Percentiles rank a stretch among this genome's conserved stretches.
Evolutionary conservation across 23 red algal genomes (phyloP).

Genomic region (Gracilaria caudata): DNA sequence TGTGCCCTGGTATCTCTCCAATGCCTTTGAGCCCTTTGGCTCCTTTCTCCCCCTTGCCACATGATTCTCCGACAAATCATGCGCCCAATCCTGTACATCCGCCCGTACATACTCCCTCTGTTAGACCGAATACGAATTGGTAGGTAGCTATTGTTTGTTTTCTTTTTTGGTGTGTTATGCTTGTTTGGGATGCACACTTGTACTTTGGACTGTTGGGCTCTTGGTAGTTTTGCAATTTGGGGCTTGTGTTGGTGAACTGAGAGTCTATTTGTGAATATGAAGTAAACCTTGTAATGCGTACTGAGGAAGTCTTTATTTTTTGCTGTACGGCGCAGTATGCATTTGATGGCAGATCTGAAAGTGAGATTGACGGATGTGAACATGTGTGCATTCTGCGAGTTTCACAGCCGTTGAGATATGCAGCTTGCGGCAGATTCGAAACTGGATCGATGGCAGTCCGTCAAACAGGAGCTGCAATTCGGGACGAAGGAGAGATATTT

Average conservation of each 20-base stretch:
- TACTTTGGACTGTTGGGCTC: background rate
- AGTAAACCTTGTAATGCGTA: conserved; percentile 18
- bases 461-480: background rate
- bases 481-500: background rate
- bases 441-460: background rate
- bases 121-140: conserved; percentile 44
- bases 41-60: conserved; percentile 55
- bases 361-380: too few relatives aligned
- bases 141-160: background rate
- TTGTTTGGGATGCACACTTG: background rate
- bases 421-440: background rate
- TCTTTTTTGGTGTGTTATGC: background rate
- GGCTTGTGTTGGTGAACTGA: background rate
- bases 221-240: background rate
- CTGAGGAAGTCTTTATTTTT: background rate
- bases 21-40: conserved; percentile 65
- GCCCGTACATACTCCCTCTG: conserved; percentile 23
- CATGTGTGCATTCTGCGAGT: too few relatives aligned
- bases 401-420: too few relatives aligned
- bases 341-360: too few relatives aligned
- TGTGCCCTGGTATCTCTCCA: conserved; percentile 41
- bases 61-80: conserved; percentile 6
- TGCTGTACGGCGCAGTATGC: too few relatives aligned
- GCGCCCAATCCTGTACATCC: conserved; percentile 36
- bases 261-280: conserved; percentile 6